These are phyloP conservation scores for Hypericum androsaemum DNA, from an alignment of 345 rosid genomes.

Conservation along the genomic window DNA sequence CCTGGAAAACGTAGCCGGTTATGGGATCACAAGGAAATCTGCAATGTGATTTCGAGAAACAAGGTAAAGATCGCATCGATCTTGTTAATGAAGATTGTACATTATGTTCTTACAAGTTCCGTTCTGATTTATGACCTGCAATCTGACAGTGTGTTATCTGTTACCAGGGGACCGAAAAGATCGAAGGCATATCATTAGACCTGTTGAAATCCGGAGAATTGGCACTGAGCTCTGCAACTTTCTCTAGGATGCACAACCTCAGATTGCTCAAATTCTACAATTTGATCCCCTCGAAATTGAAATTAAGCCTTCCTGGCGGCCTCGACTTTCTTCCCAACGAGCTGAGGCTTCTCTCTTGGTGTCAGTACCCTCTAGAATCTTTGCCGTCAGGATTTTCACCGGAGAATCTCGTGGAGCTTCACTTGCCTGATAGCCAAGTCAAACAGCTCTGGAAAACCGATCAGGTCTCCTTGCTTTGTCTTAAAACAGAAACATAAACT, in stretches of 20 bases:
- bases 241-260: slow-evolving; percentile 6
- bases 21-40: background rate
- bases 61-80: background rate
- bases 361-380: background rate
- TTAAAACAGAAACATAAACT: no score
- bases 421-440: slow-evolving; percentile 1
- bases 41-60: background rate
- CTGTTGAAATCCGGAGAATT: background rate
- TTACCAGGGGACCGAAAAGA: slow-evolving; percentile 3
- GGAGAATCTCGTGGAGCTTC: slow-evolving; percentile 4
- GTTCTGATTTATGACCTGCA: background rate
- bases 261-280: slow-evolving; percentile 9
- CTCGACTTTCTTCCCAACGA: slow-evolving; percentile 2
- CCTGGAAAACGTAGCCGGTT: background rate
- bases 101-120: background rate
- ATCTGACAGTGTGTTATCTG: no score
- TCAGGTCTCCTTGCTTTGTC: background rate
- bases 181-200: slow-evolving; percentile 10
- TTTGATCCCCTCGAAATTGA: background rate
- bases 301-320: background rate
- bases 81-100: background rate
- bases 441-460: background rate
- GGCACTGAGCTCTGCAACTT: background rate
- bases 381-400: slow-evolving; percentile 3
- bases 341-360: slow-evolving; percentile 6